Percentiles rank a stretch among this genome's conserved stretches.
Evolutionary conservation across 352 stramenopile genomes (phyloP).

Genomic region (Phytopythium aichiense): DNA sequence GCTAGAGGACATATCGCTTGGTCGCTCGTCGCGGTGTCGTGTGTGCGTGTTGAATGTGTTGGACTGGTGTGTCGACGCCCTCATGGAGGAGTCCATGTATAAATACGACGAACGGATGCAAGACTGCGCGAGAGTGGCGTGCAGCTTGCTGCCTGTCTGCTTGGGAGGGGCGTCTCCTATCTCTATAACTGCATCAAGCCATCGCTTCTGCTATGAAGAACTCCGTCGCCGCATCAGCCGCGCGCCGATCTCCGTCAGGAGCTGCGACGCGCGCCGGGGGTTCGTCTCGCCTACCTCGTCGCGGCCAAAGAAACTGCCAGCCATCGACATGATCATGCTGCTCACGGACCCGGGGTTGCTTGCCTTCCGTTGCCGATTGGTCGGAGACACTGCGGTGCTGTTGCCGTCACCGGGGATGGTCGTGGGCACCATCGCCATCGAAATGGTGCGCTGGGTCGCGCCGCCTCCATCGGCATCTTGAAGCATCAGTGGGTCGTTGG

Average conservation of each 20-base stretch:
- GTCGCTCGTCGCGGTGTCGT: neutral
- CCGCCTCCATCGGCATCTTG: neutral
- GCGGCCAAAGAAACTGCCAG: constrained; percentile 39
- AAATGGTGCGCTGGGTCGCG: neutral
- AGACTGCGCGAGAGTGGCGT: neutral
- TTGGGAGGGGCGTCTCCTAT: neutral
- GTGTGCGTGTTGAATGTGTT: neutral
- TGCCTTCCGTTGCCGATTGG: neutral
- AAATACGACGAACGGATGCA: constrained; percentile 12
- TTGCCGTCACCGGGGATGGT: neutral
- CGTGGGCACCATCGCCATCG: neutral
- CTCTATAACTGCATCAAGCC: neutral
- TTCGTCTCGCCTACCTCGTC: constrained; percentile 17
- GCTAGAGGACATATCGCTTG: neutral
- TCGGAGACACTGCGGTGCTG: constrained; percentile 5
- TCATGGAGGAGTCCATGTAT: constrained; percentile 9
- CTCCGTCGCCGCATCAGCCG: constrained; percentile 5
- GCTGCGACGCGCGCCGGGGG: constrained; percentile 29
- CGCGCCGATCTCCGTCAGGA: constrained; percentile 39
- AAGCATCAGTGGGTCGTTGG: neutral
- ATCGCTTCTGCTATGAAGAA: neutral
- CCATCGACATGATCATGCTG: constrained; percentile 61
- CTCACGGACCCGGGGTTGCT: constrained; percentile 44
- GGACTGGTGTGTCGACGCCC: constrained; percentile 4
- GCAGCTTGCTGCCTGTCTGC: neutral